Evolutionary conservation across 257 asterid genomes (phyloP).

Genomic region (Catharanthus roseus): DNA sequence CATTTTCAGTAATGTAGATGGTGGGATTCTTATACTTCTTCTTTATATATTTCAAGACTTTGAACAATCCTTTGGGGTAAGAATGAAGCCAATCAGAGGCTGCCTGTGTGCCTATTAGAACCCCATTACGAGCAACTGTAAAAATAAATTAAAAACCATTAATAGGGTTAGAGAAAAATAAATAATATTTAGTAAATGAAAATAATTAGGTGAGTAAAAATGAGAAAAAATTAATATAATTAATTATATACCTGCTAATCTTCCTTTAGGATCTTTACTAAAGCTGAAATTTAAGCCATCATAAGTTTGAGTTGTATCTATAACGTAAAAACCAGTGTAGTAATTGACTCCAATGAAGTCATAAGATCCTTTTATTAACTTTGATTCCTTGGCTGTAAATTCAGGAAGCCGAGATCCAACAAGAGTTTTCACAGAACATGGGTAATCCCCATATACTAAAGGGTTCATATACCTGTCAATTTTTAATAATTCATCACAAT

Average conservation of each 20-base stretch:
- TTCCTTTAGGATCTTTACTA: slow-evolving; percentile 14
- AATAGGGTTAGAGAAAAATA: not conserved
- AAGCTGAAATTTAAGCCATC: not conserved
- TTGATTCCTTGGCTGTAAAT: slow-evolving; percentile 8
- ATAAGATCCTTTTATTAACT: slow-evolving; percentile 15
- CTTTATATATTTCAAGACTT: slow-evolving; percentile 20
- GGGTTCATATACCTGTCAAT: slow-evolving; percentile 20
- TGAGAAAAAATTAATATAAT: too few relatives aligned
- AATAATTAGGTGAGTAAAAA: not conserved
- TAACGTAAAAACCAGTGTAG: slow-evolving; percentile 18
- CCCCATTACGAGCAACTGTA: not conserved
- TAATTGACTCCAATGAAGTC: slow-evolving; percentile 27
- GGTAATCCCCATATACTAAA: slow-evolving; percentile 15
- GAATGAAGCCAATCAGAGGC: slow-evolving; percentile 17
- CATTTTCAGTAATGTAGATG: slow-evolving; percentile 34
- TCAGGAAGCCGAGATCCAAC: slow-evolving; percentile 23
- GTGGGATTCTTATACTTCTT: slow-evolving; percentile 20
- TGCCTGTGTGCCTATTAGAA: slow-evolving; percentile 9
- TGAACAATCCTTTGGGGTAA: slow-evolving; percentile 18
- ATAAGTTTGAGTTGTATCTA: not conserved
- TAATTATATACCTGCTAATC: slow-evolving; percentile 16
- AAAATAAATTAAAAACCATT: not conserved
- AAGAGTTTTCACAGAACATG: slow-evolving; percentile 11
- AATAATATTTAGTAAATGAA: not conserved
- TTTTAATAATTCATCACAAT: not conserved